Base-by-base conservation (phyloP, 352 stramenopile genomes). In the Globisporangium heterothallicum region DNA sequence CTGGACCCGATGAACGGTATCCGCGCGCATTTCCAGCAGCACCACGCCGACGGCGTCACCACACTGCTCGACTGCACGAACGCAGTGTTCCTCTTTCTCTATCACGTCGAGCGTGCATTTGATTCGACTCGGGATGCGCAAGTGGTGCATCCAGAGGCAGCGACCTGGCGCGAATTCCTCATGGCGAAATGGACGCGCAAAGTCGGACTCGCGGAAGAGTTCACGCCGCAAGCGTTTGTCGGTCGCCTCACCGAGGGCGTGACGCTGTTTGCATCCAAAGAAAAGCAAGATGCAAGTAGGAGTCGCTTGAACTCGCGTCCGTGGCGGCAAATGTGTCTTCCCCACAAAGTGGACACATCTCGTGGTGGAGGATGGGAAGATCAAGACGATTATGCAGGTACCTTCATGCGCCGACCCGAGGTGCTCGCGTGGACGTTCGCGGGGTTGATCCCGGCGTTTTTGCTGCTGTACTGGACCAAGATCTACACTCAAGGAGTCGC, bases 201-300 rank as follows among this genome's bases (percentile, higher is more conserved):
- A 5, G 56, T 68, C 38, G 63, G 49, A 2, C 25, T 56, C 22
- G 35, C 42, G 9, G 72, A 83, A 38, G 71, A 77, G 29, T 88
- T 88, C 59, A 88, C 78, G 24, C 78, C 74, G 10, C 72, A 88
- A 42, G 78, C 78, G 4, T 68, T 88, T n/a, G 69, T 80, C 3
- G 78, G 78, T 10, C 64, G 78, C 14, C 42, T 88, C 43, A 83
- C 68, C 0, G 65, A 75, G 8, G 74, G 66, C 0, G 30, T 83
- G 6, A 53, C 66, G 40, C 56, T 78, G 35, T 59, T 66, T 22
- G 21, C 26, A 5, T 18, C 40, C 24, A 40, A 41, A 19, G 42
- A 58, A 3, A 24, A 35, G 8, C 18, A 35, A 18, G 42, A 32
- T 16, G 44, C 12, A 6, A 35, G 29, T 27, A 14, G 21, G 22